Evolutionary conservation across 208 protist genomes (phyloP).

Genomic region (Acanthamoeba triangularis): DNA sequence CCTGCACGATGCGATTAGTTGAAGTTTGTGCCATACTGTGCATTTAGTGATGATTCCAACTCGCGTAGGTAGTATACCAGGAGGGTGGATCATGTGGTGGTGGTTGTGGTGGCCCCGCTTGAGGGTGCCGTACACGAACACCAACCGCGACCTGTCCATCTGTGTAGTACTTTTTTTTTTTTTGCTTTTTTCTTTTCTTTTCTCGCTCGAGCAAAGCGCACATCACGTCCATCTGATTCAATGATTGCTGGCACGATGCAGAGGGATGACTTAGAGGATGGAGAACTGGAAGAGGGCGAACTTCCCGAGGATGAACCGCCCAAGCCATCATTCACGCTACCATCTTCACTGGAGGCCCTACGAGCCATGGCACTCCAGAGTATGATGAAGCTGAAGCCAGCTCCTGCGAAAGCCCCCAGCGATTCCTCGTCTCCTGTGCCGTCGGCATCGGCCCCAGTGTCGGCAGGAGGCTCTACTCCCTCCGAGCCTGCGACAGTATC

Average conservation of each 20-base stretch:
- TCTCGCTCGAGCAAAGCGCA: too few relatives aligned
- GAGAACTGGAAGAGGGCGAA: neutral
- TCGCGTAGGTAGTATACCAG: neutral
- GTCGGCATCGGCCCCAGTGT: neutral
- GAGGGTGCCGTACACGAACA: conserved; percentile 67
- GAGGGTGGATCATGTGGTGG: neutral
- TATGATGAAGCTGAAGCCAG: neutral
- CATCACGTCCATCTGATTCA: neutral
- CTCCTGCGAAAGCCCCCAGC: neutral
- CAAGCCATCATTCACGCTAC: neutral
- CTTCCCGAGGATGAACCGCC: neutral
- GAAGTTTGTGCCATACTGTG: too few relatives aligned
- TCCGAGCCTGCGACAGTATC: neutral
- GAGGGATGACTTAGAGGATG: neutral
- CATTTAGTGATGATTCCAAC: neutral
- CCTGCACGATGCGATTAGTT: neutral
- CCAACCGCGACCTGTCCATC: neutral
- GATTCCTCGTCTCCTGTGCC: neutral
- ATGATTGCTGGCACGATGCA: neutral
- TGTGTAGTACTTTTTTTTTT: neutral
- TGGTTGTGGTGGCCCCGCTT: conserved; percentile 68
- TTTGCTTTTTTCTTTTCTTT: neutral
- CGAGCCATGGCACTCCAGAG: conserved; percentile 29
- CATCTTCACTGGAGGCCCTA: neutral
- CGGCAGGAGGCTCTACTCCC: neutral